Base-by-base conservation (phyloP, 139 green algal genomes). In the Micromonas commoda region DNA sequence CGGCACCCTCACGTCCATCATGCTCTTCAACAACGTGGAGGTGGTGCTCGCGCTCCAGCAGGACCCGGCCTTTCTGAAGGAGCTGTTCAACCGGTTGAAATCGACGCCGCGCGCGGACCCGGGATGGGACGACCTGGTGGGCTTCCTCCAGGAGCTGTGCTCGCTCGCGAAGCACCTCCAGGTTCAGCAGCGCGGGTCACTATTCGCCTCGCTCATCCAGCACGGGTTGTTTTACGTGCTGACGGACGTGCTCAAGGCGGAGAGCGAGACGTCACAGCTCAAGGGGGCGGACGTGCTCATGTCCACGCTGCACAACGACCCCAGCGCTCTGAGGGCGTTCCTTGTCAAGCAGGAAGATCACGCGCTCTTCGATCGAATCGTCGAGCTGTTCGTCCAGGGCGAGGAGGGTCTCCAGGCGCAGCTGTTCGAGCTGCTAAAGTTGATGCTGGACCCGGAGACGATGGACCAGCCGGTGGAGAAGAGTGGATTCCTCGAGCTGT, bases 11-110 rank as follows among this genome's bases (percentile, higher is more conserved):
- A 91, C 89, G 61, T 93, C 86, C 65, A 82, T 97, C 26, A 91
- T 92, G 79, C 79, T 97, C 37, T 96, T 97, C 85, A 98, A 97
- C 87, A 96, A 97, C 76, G 89, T 98, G 20, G 95, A 98, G 78
- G 81, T 86, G 53, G 81, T 88, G 57, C 77, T 84, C 70, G 65
- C 73, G 32, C 70, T 91, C 23, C 71, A 87, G 28, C 52, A 76
- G n/a, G 92, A 97, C 79, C 13, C 78, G 0, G 34, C 61, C 23
- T 98, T 98, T 82, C 84, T 98, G 38, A 76, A 83, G 21, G 83
- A 94, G 69, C 85, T 98, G n/a, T 97, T 98, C 69, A 21, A 35
- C 28, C 73, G 79, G 32, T 85, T 97, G 71, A 83, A 83, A 37
- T 28, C 73, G 1, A 29, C 31, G 26, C 53, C 54, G 16, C 70